phyloP scores from a whole-genome alignment of 495 filamentous ascomycete genomes.

The Cairneyella variabilis region DNA sequence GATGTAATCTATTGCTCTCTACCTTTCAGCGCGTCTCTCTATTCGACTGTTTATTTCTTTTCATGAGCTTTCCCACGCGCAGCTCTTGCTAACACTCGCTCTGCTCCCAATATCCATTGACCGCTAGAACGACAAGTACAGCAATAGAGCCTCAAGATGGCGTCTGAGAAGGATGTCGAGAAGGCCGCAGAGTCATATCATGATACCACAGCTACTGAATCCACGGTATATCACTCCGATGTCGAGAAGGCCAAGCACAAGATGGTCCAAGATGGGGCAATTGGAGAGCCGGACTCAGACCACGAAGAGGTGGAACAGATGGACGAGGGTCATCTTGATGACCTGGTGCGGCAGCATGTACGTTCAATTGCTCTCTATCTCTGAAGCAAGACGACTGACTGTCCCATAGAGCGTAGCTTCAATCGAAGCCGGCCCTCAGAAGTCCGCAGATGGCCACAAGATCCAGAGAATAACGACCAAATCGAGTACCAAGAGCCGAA shows the following conservation, averaged over 20 bases:
- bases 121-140: too few relatives aligned
- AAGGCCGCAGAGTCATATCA: background rate
- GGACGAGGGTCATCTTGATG: slow-evolving; percentile 19
- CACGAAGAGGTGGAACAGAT: slow-evolving; percentile 24
- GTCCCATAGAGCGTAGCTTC: slow-evolving; percentile 11
- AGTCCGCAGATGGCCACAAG: slow-evolving; percentile 7
- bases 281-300: slow-evolving; percentile 17
- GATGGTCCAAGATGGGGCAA: background rate
- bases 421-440: slow-evolving; percentile 7
- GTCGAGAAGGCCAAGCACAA: background rate
- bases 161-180: slow-evolving; percentile 11
- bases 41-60: too few relatives aligned
- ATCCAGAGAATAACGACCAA: slow-evolving; percentile 4
- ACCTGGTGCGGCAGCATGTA: slow-evolving; percentile 19
- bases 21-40: too few relatives aligned
- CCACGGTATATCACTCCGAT: slow-evolving; percentile 5
- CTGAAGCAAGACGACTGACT: background rate
- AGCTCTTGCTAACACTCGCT: too few relatives aligned
- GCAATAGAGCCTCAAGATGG: too few relatives aligned
- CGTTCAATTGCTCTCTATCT: too few relatives aligned
- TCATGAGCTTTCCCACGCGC: too few relatives aligned
- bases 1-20: too few relatives aligned
- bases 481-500: slow-evolving; percentile 13
- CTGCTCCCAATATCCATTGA: too few relatives aligned
- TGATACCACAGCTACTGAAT: slow-evolving; percentile 5